phyloP scores from a whole-genome alignment of 140 eudicot species.

The Stevia rebaudiana region DNA sequence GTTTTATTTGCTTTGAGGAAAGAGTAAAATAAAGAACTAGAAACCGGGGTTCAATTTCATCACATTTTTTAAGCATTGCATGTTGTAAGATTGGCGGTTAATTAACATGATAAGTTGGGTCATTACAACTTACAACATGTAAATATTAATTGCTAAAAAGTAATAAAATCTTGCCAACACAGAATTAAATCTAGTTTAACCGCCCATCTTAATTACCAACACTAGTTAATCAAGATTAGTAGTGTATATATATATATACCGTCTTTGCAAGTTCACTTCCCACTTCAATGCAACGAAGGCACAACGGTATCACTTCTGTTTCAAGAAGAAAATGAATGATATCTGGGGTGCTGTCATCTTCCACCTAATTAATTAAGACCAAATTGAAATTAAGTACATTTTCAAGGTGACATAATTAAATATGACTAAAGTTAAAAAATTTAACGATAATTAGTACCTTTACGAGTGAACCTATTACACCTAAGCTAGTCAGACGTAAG shows the following conservation, averaged over 20 bases:
- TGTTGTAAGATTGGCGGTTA: no score
- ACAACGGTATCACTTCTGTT: constrained; percentile 35
- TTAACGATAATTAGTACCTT: constrained; percentile 26
- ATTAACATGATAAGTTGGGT: no score
- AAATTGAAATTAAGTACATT: constrained; percentile 4
- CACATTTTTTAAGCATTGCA: no score
- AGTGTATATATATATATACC: constrained; percentile 17
- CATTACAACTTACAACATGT: no score
- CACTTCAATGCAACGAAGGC: constrained; percentile 41
- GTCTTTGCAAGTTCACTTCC: constrained; percentile 37
- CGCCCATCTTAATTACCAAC: no score
- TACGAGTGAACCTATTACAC: constrained; percentile 38
- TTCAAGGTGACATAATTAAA: background rate
- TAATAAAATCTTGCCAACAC: no score
- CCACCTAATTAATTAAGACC: constrained; percentile 15
- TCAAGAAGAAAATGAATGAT: constrained; percentile 39
- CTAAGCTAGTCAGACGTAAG: constrained; percentile 39
- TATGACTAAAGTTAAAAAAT: background rate
- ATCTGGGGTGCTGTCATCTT: constrained; percentile 28
- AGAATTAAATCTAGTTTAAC: no score
- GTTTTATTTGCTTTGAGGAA: no score
- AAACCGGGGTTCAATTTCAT: no score
- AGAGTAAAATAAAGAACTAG: no score
- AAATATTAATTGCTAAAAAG: no score
- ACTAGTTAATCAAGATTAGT: no score